Evolutionary conservation across 2,329 filamentous ascomycete species (phyloP), one percentile per base, ranked within the genome.

Genomic region (Blastomyces emzantsi): DNA sequence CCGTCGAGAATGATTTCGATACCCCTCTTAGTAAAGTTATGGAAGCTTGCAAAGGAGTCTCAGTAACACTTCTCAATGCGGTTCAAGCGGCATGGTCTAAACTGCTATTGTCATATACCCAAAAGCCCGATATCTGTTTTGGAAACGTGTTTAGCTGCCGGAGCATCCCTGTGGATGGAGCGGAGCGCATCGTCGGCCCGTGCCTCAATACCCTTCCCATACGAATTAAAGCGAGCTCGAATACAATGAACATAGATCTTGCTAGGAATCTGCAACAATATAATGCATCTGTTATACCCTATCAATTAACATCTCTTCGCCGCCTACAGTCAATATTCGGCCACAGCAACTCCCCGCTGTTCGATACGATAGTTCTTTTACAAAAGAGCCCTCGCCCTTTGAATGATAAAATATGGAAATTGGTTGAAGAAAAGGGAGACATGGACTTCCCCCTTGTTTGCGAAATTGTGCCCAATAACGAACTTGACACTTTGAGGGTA

Each of bases 131-230:
- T 70, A 70, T 96, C 5, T 94, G 90, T 73, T 96, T 97, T 70
- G 92, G 93, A 0, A 94, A 90, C 69, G 87, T 97, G 2, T 83
- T 93, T 63, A 92, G 86, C 70, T 92, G 92, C 1, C 85, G 92
- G 8, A 87, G 86, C 0, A 72, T 90, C 11, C 76, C 84, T 0
- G 73, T 92, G 2, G 82, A 88, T 6, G 83, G 82, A 0, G 79
- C 93, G 13, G 86, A 92, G 47, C 79, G 81, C 3, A 82, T 96
- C 6, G 84, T 95, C n/a, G 91, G 90, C 0, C 92, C 92, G 0
- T 96, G 91, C 73, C 96, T 97, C 80, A 97, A 96, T 71, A 96
- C 92, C 0, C 76, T 96, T 15, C 91, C 92, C 0, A 72, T 92
- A 1, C 83, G 90, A 33, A 76, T 85, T 19, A 76, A 85, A 41